phyloP scores from a whole-genome alignment of 2,329 filamentous ascomycete species.

The Parafenestella ontariensis region DNA sequence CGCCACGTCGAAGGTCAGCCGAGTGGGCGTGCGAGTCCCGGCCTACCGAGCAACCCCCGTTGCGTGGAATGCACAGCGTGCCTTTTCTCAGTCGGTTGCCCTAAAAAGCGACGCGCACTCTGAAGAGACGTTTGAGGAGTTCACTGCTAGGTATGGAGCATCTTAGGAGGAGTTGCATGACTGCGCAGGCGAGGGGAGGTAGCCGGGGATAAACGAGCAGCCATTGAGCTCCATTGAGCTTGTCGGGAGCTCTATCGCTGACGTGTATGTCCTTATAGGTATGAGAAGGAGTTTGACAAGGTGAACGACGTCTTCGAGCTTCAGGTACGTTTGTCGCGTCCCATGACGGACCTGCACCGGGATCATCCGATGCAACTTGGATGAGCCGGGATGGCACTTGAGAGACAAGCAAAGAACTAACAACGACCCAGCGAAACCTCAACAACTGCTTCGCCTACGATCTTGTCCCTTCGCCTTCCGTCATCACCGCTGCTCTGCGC shows the following conservation, averaged over 20 bases:
- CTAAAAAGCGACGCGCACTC: conserved; percentile 66
- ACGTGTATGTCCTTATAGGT: conserved; percentile 64
- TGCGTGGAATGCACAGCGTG: conserved; percentile 44
- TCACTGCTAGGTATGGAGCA: conserved; percentile 83
- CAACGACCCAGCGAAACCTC: conserved; percentile 74
- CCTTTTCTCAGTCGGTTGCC: conserved; percentile 60
- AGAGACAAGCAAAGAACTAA: conserved; percentile 22
- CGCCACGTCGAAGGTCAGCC: conserved; percentile 46
- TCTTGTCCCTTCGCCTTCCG: conserved; percentile 92
- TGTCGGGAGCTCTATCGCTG: conserved; percentile 30
- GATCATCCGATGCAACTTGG: conserved; percentile 20
- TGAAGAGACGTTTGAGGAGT: conserved; percentile 99
- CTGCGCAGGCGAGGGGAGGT: conserved; percentile 19
- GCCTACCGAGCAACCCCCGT: conserved; percentile 43
- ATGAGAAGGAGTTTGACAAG: conserved; percentile 98
- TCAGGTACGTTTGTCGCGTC: conserved; percentile 70
- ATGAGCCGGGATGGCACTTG: conserved; percentile 1
- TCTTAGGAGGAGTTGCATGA: conserved; percentile 24
- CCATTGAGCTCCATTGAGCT: conserved; percentile 39
- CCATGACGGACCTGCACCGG: conserved; percentile 13
- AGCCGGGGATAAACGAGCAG: conserved; percentile 21
- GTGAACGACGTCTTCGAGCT: conserved; percentile 99
- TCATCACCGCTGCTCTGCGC: conserved; percentile 89
- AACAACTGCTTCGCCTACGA: conserved; percentile 99
- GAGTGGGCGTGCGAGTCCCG: conserved; percentile 43